Conservation (phyloP, 495 filamentous ascomycete species). For the Aspergillus sclerotioniger region DNA sequence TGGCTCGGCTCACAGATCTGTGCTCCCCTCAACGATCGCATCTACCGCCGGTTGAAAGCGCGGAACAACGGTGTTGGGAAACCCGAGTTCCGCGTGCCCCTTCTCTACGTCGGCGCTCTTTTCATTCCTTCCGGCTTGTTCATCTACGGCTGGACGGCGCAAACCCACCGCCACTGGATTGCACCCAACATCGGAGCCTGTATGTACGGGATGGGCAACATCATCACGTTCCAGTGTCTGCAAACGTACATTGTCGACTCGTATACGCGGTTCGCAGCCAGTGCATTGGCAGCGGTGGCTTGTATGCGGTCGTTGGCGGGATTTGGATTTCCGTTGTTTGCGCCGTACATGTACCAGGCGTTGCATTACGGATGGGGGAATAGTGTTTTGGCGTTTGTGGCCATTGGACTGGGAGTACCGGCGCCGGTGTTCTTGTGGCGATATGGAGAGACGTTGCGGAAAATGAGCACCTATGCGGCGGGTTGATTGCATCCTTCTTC, state of each 20-base stretch:
- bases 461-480: constrained; percentile 68
- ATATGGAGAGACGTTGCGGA: constrained; percentile 54
- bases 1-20: constrained; percentile 61
- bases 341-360: constrained; percentile 59
- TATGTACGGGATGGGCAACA: constrained; percentile 58
- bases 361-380: constrained; percentile 65
- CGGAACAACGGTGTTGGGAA: constrained; percentile 54
- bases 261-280: constrained; percentile 72
- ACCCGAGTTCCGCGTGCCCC: constrained; percentile 68
- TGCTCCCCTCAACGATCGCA: constrained; percentile 61
- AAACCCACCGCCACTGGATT: constrained; percentile 66
- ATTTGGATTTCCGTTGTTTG: constrained; percentile 77
- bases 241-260: constrained; percentile 78
- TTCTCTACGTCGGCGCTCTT: constrained; percentile 57
- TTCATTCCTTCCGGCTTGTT: constrained; percentile 64
- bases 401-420: constrained; percentile 54
- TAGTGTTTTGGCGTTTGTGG: constrained; percentile 56
- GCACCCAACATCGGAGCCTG: constrained; percentile 66
- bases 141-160: constrained; percentile 70
- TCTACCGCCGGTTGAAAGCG: constrained; percentile 62
- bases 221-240: constrained; percentile 66
- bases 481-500: constrained; percentile 21
- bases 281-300: constrained; percentile 64
- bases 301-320: constrained; percentile 67
- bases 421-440: constrained; percentile 63